phyloP scores from a whole-genome alignment of 2,329 filamentous ascomycete genomes.

The Aureobasidium sp. region DNA sequence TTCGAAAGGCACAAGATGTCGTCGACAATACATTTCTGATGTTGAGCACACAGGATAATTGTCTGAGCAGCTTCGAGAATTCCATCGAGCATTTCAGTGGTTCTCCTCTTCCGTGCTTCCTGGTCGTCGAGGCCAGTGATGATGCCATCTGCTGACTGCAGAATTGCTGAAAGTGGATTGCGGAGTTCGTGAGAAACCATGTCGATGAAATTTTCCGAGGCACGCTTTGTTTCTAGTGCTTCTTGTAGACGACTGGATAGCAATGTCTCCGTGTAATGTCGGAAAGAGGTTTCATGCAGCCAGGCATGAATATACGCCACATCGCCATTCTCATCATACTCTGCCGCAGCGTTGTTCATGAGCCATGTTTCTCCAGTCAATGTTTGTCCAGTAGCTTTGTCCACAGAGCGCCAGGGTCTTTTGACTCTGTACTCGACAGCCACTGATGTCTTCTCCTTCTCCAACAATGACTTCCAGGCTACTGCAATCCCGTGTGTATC shows the following conservation, averaged over 20 bases:
- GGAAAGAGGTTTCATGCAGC: conserved; percentile 30
- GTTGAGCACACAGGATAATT: conserved; percentile 26
- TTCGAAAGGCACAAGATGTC: conserved; percentile 41
- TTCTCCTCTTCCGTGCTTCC: not conserved
- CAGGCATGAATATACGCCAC: conserved; percentile 27
- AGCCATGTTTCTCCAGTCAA: conserved; percentile 28
- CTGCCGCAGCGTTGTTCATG: conserved; percentile 27
- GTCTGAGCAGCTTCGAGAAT: conserved; percentile 21
- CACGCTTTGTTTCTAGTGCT: conserved; percentile 31
- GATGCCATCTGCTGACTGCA: conserved; percentile 40
- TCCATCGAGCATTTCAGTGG: conserved; percentile 12
- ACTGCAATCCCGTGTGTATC: conserved; percentile 29
- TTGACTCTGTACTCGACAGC: conserved; percentile 33
- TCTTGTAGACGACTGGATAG: conserved; percentile 29
- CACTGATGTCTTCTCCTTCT: conserved; percentile 27
- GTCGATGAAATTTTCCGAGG: conserved; percentile 32
- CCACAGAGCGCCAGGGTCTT: conserved; percentile 29
- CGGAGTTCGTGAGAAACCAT: conserved; percentile 38
- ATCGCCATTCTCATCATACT: conserved; percentile 26
- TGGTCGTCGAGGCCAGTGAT: conserved; percentile 26
- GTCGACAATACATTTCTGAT: conserved; percentile 39
- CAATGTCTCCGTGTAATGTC: conserved; percentile 28
- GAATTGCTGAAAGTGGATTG: conserved; percentile 38
- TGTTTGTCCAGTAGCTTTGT: conserved; percentile 23
- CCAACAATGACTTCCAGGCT: conserved; percentile 26